Evolutionary conservation across 768 basidiomycete species (phyloP), one percentile per base, ranked within the genome.

Genomic region (Boletus subcaerulescens): DNA sequence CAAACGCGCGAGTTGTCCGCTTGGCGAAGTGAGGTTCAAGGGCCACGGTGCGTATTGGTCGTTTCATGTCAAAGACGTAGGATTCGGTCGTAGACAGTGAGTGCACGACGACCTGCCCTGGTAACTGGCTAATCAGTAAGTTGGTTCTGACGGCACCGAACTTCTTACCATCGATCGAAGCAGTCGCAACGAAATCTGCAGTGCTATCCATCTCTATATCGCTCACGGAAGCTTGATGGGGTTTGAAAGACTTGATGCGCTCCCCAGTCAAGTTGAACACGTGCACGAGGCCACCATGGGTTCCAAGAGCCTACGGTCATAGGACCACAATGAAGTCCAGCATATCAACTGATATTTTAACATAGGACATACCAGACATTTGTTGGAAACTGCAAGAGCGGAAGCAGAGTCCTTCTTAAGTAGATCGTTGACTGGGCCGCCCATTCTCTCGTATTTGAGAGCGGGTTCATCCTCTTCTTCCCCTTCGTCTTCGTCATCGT

Each of bases 261-360:
- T 84, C 81, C 5, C 95, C 96, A 26, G 82, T 73, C 39, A 90
- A 77, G 65, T 87, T 87, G 14, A 97, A 76, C 18, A 97, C 79
- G 66, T 97, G 91, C 4, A 98, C 84, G 58, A 94, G 86, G n/a
- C 96, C 96, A 47, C 81, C 83, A 69, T 98, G 95, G 2, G 96
- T 97, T 20, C 95, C 96, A 36, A 98, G 71, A 24, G 87, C 91
- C 94, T 98, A 62, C 26, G 13, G 54, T 18, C 12, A 42, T 26
- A 18, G n/a, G 15, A 35, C 9, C 12, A 55, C 11, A 24, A 31
- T 57, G 18, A 57, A 24, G 1, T 26, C 41, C 12, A 20, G 22
- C 45, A 41, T 7, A 50, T 32, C 1, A 20, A 14, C 4, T 9
- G 3, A 50, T 39, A n/a, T 39, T 36, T 44, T 18, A 36, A 55